A percentile compares a stretch with the other conserved stretches of the same genome.
phyloP scores from a whole-genome alignment of 139 green algal genomes.

The Coelastrella sp. region DNA sequence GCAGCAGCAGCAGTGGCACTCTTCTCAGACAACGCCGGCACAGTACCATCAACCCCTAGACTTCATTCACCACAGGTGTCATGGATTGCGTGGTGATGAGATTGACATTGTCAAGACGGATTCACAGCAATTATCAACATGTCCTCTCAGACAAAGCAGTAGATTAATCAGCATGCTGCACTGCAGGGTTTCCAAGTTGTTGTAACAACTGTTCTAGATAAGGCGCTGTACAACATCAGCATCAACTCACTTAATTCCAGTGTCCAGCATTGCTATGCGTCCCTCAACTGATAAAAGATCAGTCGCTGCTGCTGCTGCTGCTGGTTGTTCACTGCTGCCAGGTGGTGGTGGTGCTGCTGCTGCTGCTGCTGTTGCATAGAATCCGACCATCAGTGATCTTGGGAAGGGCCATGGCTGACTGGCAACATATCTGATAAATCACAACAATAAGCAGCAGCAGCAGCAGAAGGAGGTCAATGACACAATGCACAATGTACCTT shows the following conservation, averaged over 20 bases:
- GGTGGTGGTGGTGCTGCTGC: neutral
- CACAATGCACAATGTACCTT: too few relatives aligned
- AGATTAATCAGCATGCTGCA: too few relatives aligned
- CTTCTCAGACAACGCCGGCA: too few relatives aligned
- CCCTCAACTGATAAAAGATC: conserved; percentile 3
- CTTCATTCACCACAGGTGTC: too few relatives aligned
- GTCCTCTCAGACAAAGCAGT: too few relatives aligned
- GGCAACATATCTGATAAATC: conserved; percentile 60
- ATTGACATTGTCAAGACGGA: too few relatives aligned
- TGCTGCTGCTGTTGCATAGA: conserved; percentile 53
- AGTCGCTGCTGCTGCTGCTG: neutral
- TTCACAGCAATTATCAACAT: too few relatives aligned
- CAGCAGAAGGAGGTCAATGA: too few relatives aligned
- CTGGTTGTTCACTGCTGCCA: neutral
- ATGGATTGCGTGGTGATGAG: too few relatives aligned
- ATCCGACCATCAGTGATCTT: conserved; percentile 87
- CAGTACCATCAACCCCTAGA: too few relatives aligned
- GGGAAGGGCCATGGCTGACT: conserved; percentile 94
- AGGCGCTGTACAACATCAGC: neutral
- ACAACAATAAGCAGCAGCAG: neutral
- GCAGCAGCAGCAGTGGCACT: too few relatives aligned
- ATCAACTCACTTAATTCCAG: conserved; percentile 52
- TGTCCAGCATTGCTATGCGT: conserved; percentile 51
- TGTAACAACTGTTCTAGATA: neutral
- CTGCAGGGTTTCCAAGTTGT: too few relatives aligned